Evolutionary conservation across 2,329 filamentous ascomycete species (phyloP), one percentile per base, ranked within the genome.

Genomic region (Clarireedia homoeocarpa): DNA sequence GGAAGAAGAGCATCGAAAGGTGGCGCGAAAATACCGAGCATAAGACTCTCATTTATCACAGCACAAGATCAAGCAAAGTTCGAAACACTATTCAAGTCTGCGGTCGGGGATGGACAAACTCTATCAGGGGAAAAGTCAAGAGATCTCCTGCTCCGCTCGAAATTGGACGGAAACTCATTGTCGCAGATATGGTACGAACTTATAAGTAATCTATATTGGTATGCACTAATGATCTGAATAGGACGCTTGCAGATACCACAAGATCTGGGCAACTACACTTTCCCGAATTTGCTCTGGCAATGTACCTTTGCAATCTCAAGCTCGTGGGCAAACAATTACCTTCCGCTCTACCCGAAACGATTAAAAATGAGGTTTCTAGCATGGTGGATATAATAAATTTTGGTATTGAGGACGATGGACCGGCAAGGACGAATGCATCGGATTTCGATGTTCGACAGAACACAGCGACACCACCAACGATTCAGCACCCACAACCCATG

Each of bases 381-480:
- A 97, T 99, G 91, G 94, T 99, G 42, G 94, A 99, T 69, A 99
- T 99, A 56, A 99, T 99, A 69, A 96, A 91, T 58, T 99, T 99
- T 70, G 90, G 86, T 63, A 82, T 96, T 24, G 84, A 83, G 0
- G 94, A 99, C 62, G 86, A 92, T 27, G 75, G 75, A 40, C 71
- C 72, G 42, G 65, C 72, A 17, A 77, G 77, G 53, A 82, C 76
- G 58, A 91, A 89, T 70, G 82, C 82, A 15, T 85, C 89, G 1
- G 86, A 83, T 64, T 90, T 92, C 67, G 82, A 80, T 67, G 74
- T 74, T 20, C 20, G 20, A 20, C 20, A 20, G 20, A 20, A 20
- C 20, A 20, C 20, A 9, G 71, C 76, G 6, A 74, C 77, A 0
- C 73, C 77, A 14, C 77, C 80, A 14, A 74, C 76, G 2, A 80